Base-by-base conservation (phyloP, 208 protist genomes). In the Crithidia acanthocephali region DNA sequence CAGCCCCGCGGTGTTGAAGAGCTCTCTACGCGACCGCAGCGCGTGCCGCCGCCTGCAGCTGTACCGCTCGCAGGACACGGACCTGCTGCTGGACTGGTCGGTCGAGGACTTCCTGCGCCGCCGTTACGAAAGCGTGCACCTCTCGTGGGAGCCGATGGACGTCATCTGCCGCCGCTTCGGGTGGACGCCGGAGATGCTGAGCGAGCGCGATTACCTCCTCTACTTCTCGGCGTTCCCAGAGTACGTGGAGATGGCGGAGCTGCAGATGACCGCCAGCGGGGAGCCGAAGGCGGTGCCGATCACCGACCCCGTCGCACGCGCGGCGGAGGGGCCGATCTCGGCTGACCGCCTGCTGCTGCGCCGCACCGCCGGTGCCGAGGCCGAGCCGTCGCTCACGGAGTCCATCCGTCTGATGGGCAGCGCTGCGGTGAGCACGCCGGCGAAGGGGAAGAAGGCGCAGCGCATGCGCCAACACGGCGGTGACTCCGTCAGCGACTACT, bases 121-220 rank as follows among this genome's bases (percentile, higher is more conserved):
- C 56, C 92, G 92, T 62, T 97, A 97, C 76, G 92, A 97, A 75
- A 93, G 92, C 59, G 88, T 97, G 71, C 92, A 97, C 61, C 35
- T 95, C 42, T 97, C 92, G 64, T 97, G 92, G 92, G 89, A 97
- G 78, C 90, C 87, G 20, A 79, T 94, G 76, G 82, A 93, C 56
- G 83, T 94, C 25, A 85, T 97, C 25, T 86, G 79, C 61, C 83
- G 81, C 66, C 87, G 92, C 37, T 94, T 91, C 62, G 88, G 88
- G 45, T 97, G 92, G 92, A 82, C 78, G 40, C 61, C 74, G 51
- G 83, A 92, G 32, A 79, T 89, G 42, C 74, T 97, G 59, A 79
- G 86, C 11, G 81, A 90, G 60, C 83, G 89, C 50, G 92, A 97
- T 72, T 88, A 81, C 48, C 80, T 97, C 16, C 60, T 94, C 30